Conservation (phyloP, 805 yeast species). For the Lipomyces spencermartinsiae region DNA sequence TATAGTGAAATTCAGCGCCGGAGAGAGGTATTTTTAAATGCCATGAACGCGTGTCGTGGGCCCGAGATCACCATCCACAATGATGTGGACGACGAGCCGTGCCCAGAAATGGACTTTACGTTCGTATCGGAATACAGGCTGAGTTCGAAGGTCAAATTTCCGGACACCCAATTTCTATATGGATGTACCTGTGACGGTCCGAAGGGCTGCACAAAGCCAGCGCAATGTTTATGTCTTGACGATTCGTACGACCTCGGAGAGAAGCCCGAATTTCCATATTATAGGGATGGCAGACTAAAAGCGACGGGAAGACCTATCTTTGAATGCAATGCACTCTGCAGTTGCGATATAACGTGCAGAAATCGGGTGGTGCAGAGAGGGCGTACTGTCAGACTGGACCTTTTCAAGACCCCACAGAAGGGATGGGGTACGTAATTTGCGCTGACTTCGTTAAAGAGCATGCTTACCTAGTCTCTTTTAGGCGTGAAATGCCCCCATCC, state of each 20-base stretch:
- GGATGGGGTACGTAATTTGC: slow-evolving; percentile 30
- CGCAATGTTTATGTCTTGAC: slow-evolving; percentile 10
- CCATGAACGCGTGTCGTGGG: slow-evolving; percentile 10
- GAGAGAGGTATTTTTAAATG: too few species aligned
- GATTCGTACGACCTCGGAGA: neutral
- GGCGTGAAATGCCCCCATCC: slow-evolving; percentile 32
- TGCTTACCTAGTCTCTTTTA: neutral
- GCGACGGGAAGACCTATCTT: slow-evolving; percentile 18
- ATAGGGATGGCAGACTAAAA: slow-evolving; percentile 22
- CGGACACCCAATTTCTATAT: neutral
- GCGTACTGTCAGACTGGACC: slow-evolving; percentile 25
- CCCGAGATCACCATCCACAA: slow-evolving; percentile 18
- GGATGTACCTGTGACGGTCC: slow-evolving; percentile 10
- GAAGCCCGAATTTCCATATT: slow-evolving; percentile 12
- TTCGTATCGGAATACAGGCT: slow-evolving; percentile 7
- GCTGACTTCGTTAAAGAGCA: neutral
- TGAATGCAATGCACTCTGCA: slow-evolving; percentile 31
- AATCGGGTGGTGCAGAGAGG: slow-evolving; percentile 34
- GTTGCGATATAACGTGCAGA: slow-evolving; percentile 20
- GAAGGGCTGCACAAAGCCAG: slow-evolving; percentile 3
- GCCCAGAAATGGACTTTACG: slow-evolving; percentile 6
- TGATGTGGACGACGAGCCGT: slow-evolving; percentile 17
- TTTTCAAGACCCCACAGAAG: slow-evolving; percentile 26
- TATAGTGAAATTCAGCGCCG: neutral
- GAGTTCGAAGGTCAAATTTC: neutral